phyloP scores from a whole-genome alignment of 768 basidiomycete species.

The Tylopilus rubrobrunneus region DNA sequence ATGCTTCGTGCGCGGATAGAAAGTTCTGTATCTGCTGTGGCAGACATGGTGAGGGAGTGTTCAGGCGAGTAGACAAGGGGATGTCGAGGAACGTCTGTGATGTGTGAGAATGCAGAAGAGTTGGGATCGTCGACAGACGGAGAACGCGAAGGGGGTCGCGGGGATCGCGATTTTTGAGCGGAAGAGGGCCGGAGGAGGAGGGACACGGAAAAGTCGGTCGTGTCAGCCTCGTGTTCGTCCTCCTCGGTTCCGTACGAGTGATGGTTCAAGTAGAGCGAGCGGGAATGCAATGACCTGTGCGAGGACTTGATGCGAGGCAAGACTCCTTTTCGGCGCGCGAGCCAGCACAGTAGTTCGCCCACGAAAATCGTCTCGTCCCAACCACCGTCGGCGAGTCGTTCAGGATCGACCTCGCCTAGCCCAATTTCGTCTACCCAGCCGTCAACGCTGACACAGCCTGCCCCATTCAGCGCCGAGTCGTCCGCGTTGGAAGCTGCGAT shows the following conservation, averaged over 20 bases:
- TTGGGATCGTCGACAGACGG: neutral
- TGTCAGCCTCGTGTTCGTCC: slow-evolving; percentile 3
- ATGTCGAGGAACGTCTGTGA: slow-evolving; percentile 29
- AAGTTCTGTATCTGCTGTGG: slow-evolving; percentile 32
- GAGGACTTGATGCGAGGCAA: slow-evolving; percentile 15
- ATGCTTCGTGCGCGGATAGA: slow-evolving; percentile 28
- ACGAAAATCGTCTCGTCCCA: slow-evolving; percentile 66
- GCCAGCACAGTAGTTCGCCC: slow-evolving; percentile 66
- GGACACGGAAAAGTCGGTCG: slow-evolving; percentile 21
- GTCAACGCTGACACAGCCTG: slow-evolving; percentile 27
- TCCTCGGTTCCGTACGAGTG: slow-evolving; percentile 21
- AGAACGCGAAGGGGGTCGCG: neutral
- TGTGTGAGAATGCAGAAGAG: slow-evolving; percentile 20
- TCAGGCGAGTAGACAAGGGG: slow-evolving; percentile 32
- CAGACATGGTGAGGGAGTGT: slow-evolving; percentile 30
- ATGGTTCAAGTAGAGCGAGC: slow-evolving; percentile 18
- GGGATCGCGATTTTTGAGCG: neutral
- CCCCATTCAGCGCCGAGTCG: slow-evolving; percentile 13
- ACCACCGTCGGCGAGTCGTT: slow-evolving; percentile 57
- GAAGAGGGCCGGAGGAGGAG: slow-evolving; percentile 25
- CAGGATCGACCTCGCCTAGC: slow-evolving; percentile 61
- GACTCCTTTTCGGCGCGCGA: slow-evolving; percentile 46
- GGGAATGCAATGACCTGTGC: neutral
- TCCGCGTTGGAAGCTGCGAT: slow-evolving; percentile 25
- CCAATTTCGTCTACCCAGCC: slow-evolving; percentile 51